Conservation (phyloP, 768 basidiomycete genomes). For the Naematelia encephala region DNA sequence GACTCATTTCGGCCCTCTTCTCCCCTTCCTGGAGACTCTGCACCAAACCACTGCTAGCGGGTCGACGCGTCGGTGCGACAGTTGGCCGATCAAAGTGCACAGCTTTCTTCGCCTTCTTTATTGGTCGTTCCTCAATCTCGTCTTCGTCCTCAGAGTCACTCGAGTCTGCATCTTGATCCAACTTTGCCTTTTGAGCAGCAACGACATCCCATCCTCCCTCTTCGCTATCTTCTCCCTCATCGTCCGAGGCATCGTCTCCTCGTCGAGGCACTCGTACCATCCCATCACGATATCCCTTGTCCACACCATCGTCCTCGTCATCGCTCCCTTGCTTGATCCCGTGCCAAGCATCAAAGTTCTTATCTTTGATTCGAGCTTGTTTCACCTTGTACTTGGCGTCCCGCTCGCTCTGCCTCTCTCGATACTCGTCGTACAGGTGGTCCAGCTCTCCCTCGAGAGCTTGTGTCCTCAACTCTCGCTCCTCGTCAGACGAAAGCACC, state of each 20-base stretch:
- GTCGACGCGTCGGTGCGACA: conserved; percentile 3
- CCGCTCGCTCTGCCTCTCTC: conserved; percentile 69
- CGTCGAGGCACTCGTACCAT: conserved; percentile 52
- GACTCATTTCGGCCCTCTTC: conserved; percentile 50
- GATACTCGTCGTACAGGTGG: conserved; percentile 81
- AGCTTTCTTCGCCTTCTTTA: conserved; percentile 28
- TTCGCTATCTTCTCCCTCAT: conserved; percentile 59
- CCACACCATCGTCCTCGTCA: conserved; percentile 53
- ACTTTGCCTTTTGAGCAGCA: conserved; percentile 36
- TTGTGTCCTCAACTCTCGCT: conserved; percentile 61
- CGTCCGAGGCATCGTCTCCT: conserved; percentile 34
- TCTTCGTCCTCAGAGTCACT: conserved; percentile 58
- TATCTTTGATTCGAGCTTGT: conserved; percentile 69
- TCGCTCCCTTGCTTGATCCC: conserved; percentile 58
- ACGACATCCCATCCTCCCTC: conserved; percentile 53
- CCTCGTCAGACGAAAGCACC: conserved; percentile 57
- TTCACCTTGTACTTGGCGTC: conserved; percentile 84
- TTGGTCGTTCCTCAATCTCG: conserved; percentile 30
- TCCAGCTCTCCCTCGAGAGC: conserved; percentile 83
- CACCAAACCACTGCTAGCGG: conserved; percentile 50
- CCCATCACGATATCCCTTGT: conserved; percentile 53
- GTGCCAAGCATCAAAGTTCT: conserved; percentile 72
- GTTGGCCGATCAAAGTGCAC: conserved; percentile 13
- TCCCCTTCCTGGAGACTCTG: conserved; percentile 54
- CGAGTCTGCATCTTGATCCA: conserved; percentile 39